Conservation (phyloP, 257 asterid genomes). For the Haberlea rhodopensis region DNA sequence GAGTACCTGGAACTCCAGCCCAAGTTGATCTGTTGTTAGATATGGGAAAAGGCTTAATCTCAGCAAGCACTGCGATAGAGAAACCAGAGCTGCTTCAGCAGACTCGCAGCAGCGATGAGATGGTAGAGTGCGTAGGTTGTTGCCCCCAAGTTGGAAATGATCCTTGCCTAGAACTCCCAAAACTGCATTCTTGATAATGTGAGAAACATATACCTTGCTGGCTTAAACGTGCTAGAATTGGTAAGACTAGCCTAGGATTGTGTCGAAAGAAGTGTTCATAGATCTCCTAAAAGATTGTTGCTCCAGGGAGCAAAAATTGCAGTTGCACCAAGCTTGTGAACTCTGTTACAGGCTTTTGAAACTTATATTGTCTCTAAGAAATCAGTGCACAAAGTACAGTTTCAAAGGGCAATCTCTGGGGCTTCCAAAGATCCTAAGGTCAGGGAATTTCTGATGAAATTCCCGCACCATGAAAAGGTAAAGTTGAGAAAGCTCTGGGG, state of each 20-base stretch:
- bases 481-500: conserved; percentile 77
- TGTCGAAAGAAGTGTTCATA: conserved; percentile 89
- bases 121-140: conserved; percentile 65
- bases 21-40: conserved; percentile 41
- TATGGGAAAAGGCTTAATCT: conserved; percentile 33
- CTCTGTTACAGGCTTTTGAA: conserved; percentile 84
- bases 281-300: conserved; percentile 69
- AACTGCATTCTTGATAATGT: conserved; percentile 75
- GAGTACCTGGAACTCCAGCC: conserved; percentile 42
- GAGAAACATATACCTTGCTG: conserved; percentile 96
- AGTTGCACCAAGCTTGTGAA: conserved; percentile 89
- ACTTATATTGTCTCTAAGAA: conserved; percentile 72
- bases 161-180: conserved; percentile 66
- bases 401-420: conserved; percentile 90
- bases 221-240: conserved; percentile 99
- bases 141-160: conserved; percentile 51
- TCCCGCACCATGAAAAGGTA: conserved; percentile 71
- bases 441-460: conserved; percentile 55
- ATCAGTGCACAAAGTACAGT: conserved; percentile 89
- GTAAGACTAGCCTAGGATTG: conserved; percentile 84
- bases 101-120: conserved; percentile 36
- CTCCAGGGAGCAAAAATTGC: conserved; percentile 68
- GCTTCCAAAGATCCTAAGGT: conserved; percentile 71
- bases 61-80: conserved; percentile 37
- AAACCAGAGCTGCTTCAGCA: conserved; percentile 40